A percentile compares a stretch with the other conserved stretches of the same genome.
Conservation (phyloP, 2,329 filamentous ascomycete genomes). For the Diaporthe capsici region DNA sequence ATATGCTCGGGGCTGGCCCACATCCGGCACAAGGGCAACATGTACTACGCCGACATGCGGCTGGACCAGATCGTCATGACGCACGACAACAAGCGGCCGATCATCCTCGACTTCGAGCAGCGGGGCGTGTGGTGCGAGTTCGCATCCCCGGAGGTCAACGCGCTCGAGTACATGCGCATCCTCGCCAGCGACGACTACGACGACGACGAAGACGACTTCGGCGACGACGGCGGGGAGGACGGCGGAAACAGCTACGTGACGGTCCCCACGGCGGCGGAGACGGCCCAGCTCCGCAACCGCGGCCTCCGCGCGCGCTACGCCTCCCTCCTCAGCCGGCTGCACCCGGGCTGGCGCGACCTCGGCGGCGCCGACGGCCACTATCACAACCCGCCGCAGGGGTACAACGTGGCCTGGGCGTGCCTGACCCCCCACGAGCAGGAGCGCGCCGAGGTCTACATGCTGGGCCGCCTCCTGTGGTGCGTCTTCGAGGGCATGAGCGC, state of each 20-base stretch:
- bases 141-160: conserved; percentile 71
- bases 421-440: conserved; percentile 67
- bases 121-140: conserved; percentile 75
- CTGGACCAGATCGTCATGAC: conserved; percentile 72
- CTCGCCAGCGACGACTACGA: conserved; percentile 65
- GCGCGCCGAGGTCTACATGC: conserved; percentile 73
- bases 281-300: conserved; percentile 24
- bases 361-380: conserved; percentile 60
- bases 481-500: conserved; percentile 73
- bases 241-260: conserved; percentile 41
- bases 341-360: conserved; percentile 62
- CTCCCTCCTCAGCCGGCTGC: conserved; percentile 57
- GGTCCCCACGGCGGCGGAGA: background rate
- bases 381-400: conserved; percentile 62
- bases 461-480: conserved; percentile 73
- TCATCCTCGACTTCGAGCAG: conserved; percentile 75
- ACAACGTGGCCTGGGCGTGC: conserved; percentile 70
- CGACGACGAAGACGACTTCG: conserved; percentile 52
- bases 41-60: conserved; percentile 71
- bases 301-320: conserved; percentile 55
- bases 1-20: conserved; percentile 66
- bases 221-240: conserved; percentile 49
- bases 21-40: conserved; percentile 58
- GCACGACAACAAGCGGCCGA: conserved; percentile 55
- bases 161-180: conserved; percentile 70